These are phyloP conservation scores for Pythium pyrilobum DNA, from an alignment of 352 stramenopile genomes.

Conservation along the genomic window DNA sequence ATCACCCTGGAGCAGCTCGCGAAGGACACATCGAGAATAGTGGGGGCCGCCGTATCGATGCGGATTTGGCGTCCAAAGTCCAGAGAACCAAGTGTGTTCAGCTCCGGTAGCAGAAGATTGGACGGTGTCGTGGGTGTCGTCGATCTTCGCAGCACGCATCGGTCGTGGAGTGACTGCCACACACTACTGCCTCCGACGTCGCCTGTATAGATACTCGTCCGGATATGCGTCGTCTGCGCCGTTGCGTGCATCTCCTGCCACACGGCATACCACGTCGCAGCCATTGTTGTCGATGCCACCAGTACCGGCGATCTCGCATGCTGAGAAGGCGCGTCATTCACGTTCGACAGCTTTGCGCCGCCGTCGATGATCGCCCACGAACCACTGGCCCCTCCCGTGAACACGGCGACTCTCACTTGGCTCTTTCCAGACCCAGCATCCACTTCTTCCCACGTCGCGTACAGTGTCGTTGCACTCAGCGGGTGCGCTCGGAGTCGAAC, in stretches of 20 bases:
- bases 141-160: slow-evolving; percentile 41
- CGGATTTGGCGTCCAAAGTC: slow-evolving; percentile 43
- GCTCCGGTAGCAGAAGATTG: slow-evolving; percentile 40
- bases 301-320: slow-evolving; percentile 28
- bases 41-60: slow-evolving; percentile 49
- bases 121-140: slow-evolving; percentile 26
- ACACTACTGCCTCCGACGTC: not conserved
- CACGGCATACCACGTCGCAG: slow-evolving; percentile 18
- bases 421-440: slow-evolving; percentile 14
- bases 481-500: slow-evolving; percentile 28
- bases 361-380: slow-evolving; percentile 45
- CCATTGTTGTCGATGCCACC: not conserved
- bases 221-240: slow-evolving; percentile 27
- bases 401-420: slow-evolving; percentile 41
- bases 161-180: slow-evolving; percentile 51
- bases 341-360: slow-evolving; percentile 19
- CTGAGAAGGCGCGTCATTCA: slow-evolving; percentile 37
- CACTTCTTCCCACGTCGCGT: slow-evolving; percentile 51
- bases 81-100: slow-evolving; percentile 41
- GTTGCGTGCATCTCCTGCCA: slow-evolving; percentile 46
- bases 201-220: slow-evolving; percentile 19
- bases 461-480: slow-evolving; percentile 18
- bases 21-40: slow-evolving; percentile 29
- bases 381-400: slow-evolving; percentile 10
- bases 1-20: slow-evolving; percentile 29